These are phyloP conservation scores for Microsporum ferrugineum DNA, from an alignment of 2,329 filamentous ascomycete genomes.

Conservation along the genomic window DNA sequence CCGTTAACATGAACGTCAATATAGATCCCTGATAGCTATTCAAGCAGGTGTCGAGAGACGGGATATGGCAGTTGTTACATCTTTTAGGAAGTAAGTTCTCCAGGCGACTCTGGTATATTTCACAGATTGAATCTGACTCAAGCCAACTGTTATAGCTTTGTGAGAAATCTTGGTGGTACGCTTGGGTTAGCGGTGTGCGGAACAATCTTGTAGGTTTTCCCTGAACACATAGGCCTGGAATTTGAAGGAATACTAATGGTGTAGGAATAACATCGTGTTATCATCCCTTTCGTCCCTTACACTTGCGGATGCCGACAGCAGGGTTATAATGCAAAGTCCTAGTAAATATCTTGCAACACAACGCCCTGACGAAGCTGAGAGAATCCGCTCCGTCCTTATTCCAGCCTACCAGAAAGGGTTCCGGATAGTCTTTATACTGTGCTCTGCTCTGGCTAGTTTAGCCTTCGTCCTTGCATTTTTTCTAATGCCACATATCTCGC, in stretches of 20 bases:
- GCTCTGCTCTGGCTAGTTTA: constrained; percentile 26
- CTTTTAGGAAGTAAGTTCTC: constrained; percentile 24
- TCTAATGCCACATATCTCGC: constrained; percentile 29
- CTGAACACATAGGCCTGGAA: not conserved
- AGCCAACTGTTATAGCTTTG: constrained; percentile 22
- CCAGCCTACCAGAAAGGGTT: constrained; percentile 31
- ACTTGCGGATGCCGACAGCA: constrained; percentile 17
- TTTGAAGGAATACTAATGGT: not conserved
- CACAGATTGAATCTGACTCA: not conserved
- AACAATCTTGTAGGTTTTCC: constrained; percentile 28
- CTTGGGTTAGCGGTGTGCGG: constrained; percentile 31
- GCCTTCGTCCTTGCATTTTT: constrained; percentile 25
- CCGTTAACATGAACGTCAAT: not conserved
- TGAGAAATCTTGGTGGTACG: constrained; percentile 33
- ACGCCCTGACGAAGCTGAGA: constrained; percentile 13
- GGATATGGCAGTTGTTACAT: constrained; percentile 34
- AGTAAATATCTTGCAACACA: constrained; percentile 22
- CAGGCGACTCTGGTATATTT: not conserved
- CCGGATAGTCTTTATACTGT: constrained; percentile 31
- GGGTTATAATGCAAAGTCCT: constrained; percentile 23
- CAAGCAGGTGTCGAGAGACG: constrained; percentile 31
- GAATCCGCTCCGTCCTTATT: constrained; percentile 22
- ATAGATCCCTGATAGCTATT: constrained; percentile 25
- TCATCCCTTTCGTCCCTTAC: constrained; percentile 20
- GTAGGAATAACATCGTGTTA: constrained; percentile 21